Evolutionary conservation across 2,329 filamentous ascomycete genomes (phyloP), one percentile per base, ranked within the genome.

Genomic region (Exophiala sp.): DNA sequence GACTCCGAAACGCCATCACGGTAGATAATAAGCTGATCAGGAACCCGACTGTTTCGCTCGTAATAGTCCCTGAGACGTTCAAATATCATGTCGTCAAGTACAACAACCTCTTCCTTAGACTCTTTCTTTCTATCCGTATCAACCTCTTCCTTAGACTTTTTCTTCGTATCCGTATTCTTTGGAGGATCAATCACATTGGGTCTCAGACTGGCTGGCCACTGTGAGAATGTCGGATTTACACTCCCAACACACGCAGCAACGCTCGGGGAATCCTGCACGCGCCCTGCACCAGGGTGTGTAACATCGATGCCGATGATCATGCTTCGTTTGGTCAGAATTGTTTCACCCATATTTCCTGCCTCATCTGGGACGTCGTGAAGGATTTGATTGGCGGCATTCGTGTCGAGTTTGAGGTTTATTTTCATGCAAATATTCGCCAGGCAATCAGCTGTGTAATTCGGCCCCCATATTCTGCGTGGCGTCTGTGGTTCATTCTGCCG

Each of bases 241-340:
- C 86, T 95, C 1, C 89, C 84, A 5, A 96, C 91, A 48, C 96
- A 81, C 0, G 84, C 89, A 2, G 90, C 90, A 50, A 95, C 79
- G 67, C 88, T 94, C 1, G 89, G 89, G n/a, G 54, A 46, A 0
- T 69, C 70, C 1, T 75, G 71, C 0, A 76, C 68, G 2, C 79
- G 84, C 0, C 81, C 82, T 0, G 83, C 80, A 16, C 89, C 91
- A 0, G 91, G 91, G 63, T 96, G 91, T 0, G 90, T 95, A 1
- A 96, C 90, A 65, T 96, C 91, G 61, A 94, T 86, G 0, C 91
- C 91, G 7, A 95, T 82, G 1, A 96, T 73, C 85, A 96, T 96
- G 0, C 90, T 94, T 60, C 84, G 84, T 1, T 80, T 80, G 5
- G 32, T 85, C 77, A 47, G 75, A 72, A 55, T 29, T 29, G 24